These are phyloP conservation scores for Penicillium herquei DNA, from an alignment of 495 filamentous ascomycete species.

Conservation along the genomic window DNA sequence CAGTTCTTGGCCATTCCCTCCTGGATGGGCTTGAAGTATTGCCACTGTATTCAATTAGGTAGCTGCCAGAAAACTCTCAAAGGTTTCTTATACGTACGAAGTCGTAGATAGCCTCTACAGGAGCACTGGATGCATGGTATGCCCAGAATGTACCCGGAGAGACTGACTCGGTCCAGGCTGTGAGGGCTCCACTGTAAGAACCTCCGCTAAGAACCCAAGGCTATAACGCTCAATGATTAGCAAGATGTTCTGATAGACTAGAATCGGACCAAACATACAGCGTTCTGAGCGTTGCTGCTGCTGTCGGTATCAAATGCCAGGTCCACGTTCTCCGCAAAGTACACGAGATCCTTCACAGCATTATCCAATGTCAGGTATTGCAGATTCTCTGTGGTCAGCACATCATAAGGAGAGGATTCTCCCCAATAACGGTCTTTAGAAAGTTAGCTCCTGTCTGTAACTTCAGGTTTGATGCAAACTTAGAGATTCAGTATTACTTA, in stretches of 20 bases:
- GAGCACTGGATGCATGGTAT: slow-evolving; percentile 61
- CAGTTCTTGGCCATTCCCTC: slow-evolving; percentile 65
- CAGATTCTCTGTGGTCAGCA: slow-evolving; percentile 55
- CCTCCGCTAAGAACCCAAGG: slow-evolving; percentile 66
- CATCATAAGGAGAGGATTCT: slow-evolving; percentile 56
- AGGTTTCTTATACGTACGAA: slow-evolving; percentile 32
- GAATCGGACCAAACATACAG: slow-evolving; percentile 26
- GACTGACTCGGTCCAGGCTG: slow-evolving; percentile 59
- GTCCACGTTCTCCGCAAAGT: slow-evolving; percentile 59
- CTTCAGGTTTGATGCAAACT: background rate
- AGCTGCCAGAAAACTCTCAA: background rate
- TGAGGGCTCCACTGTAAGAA: slow-evolving; percentile 63
- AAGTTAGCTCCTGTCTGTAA: background rate
- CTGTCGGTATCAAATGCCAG: slow-evolving; percentile 56
- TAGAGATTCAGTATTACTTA: slow-evolving; percentile 18
- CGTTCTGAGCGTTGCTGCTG: slow-evolving; percentile 51
- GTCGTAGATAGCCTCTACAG: slow-evolving; percentile 60
- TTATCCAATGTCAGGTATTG: slow-evolving; percentile 63
- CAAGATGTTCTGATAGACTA: background rate
- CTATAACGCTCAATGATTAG: slow-evolving; percentile 9
- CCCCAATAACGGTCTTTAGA: slow-evolving; percentile 59
- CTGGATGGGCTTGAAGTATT: slow-evolving; percentile 63
- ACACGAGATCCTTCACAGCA: slow-evolving; percentile 57
- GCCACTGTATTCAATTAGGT: slow-evolving; percentile 38
- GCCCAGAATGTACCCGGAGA: slow-evolving; percentile 67